Evolutionary conservation across 2,329 filamentous ascomycete genomes (phyloP).

Genomic region (Neoscytalidium dimidiatum): DNA sequence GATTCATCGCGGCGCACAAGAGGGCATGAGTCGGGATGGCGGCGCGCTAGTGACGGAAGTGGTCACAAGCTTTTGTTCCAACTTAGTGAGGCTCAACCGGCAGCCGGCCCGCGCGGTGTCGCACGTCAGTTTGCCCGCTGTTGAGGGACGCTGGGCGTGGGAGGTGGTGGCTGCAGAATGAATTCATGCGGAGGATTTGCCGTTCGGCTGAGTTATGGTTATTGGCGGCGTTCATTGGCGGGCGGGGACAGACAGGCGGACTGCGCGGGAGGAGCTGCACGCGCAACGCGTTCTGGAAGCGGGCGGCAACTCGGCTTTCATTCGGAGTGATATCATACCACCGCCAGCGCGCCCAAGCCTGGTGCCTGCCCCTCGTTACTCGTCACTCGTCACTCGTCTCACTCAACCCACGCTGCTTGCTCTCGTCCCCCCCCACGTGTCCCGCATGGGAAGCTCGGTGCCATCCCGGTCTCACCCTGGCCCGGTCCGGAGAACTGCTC

Average conservation of each 20-base stretch:
- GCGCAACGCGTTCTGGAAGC: not conserved
- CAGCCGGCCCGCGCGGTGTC: not conserved
- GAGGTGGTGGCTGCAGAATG: not conserved
- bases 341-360: not conserved
- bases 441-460: not conserved
- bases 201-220: not conserved
- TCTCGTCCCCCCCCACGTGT: not conserved
- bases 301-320: not conserved
- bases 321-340: conserved; percentile 13
- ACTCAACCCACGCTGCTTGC: not conserved
- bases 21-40: not conserved
- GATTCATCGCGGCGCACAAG: too few relatives aligned
- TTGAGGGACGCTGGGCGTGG: not conserved
- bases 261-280: not conserved
- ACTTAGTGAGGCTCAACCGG: conserved; percentile 9
- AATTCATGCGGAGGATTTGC: not conserved
- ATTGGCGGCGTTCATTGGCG: conserved; percentile 1
- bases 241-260: too few relatives aligned
- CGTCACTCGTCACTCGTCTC: too few relatives aligned
- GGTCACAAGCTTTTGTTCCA: not conserved
- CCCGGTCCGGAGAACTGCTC: not conserved
- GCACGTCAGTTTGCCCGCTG: not conserved
- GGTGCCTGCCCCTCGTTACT: not conserved
- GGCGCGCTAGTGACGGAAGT: not conserved
- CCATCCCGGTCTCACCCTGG: conserved; percentile 7